phyloP scores from a whole-genome alignment of 352 stramenopile species.

The Globisporangium spinosum region DNA sequence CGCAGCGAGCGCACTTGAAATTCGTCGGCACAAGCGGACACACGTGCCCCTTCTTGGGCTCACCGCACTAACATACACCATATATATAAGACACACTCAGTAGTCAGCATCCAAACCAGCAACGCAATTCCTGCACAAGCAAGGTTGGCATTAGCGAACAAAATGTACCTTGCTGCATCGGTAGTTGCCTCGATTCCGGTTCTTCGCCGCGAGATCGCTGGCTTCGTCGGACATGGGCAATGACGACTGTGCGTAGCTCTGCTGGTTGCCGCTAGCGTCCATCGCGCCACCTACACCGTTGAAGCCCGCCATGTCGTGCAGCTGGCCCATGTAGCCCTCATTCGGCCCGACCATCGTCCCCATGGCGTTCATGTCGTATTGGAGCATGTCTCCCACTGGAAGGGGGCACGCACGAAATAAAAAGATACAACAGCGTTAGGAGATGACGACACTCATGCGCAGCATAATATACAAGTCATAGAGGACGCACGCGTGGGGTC shows the following conservation, averaged over 20 bases:
- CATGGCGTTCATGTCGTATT: constrained; percentile 53
- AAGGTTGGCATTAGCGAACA: neutral
- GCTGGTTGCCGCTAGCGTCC: neutral
- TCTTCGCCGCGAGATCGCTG: constrained; percentile 49
- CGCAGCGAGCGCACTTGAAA: constrained; percentile 79
- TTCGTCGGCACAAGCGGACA: constrained; percentile 78
- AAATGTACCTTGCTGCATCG: constrained; percentile 73
- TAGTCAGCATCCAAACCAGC: neutral
- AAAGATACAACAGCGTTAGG: neutral
- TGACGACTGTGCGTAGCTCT: constrained; percentile 18
- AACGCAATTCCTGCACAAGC: neutral
- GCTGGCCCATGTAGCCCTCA: constrained; percentile 48
- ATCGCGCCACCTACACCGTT: neutral
- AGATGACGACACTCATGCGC: neutral
- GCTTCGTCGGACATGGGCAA: constrained; percentile 22
- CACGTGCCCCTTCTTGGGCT: constrained; percentile 86
- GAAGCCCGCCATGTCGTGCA: constrained; percentile 38
- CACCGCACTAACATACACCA: constrained; percentile 47
- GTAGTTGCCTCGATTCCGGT: constrained; percentile 84
- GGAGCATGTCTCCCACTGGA: constrained; percentile 49
- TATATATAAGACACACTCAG: neutral
- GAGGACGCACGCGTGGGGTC: constrained; percentile 28
- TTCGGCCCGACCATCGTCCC: constrained; percentile 29
- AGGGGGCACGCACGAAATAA: neutral
- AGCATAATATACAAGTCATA: neutral